Base-by-base conservation (phyloP, 2,329 filamentous ascomycete genomes). In the Anthostomella pinea region DNA sequence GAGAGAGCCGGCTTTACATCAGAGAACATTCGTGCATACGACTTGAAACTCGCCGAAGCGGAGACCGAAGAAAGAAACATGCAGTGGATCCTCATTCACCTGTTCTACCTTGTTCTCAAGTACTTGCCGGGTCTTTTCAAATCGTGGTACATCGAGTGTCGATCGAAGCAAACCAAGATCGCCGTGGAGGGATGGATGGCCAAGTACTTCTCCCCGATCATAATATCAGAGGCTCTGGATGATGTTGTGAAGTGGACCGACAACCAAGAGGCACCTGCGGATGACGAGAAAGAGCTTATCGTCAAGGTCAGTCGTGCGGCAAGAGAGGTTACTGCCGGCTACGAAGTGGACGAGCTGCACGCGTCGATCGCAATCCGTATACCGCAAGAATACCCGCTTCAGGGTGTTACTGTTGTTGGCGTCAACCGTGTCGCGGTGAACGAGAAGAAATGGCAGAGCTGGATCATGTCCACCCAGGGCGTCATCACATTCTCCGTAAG, bases 371-470 rank as follows among this genome's bases (percentile, higher is more conserved):
- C 81, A n/a, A 83, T 98, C 52, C 77, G 77, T 5, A 73, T 98
- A 0, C 91, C 91, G 0, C 68, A 79, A 2, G 82, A 81, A 25
- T 98, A 94, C 56, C 93, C 93, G 0, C 77, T 98, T 7, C 81
- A 88, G 16, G 75, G 78, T 2, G 87, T 94, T 2, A 71, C 77
- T 7, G 89, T 97, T 1, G 71, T 81, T 3, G 83, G 88, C 7
- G 68, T 90, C 14, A 87, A 85, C 51, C 83, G 91, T 9, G 88
- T 97, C 2, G 88, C 87, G 0, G 87, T 96, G 17, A 84, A 82
- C 41, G 90, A 97, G 57, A 83, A 83, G 62, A 95, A 93, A 58
- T 98, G 93, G 91, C 83, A 88, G 62, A 84, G 76, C 43, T 96
- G 91, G 90, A 73, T 96, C 43, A 75, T 87, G 54, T 88, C 83